Conservation (phyloP, 2,329 filamentous ascomycete species). For the Coleophoma cylindrospora region DNA sequence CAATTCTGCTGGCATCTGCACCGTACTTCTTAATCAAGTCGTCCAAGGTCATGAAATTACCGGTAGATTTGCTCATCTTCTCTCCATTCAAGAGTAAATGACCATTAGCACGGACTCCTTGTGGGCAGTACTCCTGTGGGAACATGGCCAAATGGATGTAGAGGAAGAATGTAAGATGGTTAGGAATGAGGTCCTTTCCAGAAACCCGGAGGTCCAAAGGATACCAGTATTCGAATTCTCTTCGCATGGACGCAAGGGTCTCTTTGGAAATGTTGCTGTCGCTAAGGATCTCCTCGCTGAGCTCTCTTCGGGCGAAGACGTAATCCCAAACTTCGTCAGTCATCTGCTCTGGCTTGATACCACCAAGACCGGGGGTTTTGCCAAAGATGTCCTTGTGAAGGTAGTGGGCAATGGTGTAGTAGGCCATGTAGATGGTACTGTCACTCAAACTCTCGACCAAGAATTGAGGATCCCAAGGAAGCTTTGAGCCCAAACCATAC, state of each 20-base stretch:
- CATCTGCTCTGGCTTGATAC: slow-evolving; percentile 80
- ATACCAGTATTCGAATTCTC: slow-evolving; percentile 97
- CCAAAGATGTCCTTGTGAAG: slow-evolving; percentile 87
- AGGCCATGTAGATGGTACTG: slow-evolving; percentile 87
- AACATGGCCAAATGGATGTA: slow-evolving; percentile 93
- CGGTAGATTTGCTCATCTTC: slow-evolving; percentile 98
- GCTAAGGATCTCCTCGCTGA: slow-evolving; percentile 58
- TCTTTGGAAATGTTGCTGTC: slow-evolving; percentile 69
- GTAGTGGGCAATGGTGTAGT: slow-evolving; percentile 62
- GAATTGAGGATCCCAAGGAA: slow-evolving; percentile 90
- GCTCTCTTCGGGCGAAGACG: slow-evolving; percentile 73
- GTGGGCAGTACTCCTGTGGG: slow-evolving; percentile 82
- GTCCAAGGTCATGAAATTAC: slow-evolving; percentile 90
- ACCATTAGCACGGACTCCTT: slow-evolving; percentile 80
- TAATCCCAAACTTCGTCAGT: slow-evolving; percentile 96
- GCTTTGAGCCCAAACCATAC: slow-evolving; percentile 87
- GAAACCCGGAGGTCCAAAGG: slow-evolving; percentile 83
- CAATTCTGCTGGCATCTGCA: slow-evolving; percentile 86
- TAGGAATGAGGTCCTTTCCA: slow-evolving; percentile 89
- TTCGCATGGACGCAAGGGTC: slow-evolving; percentile 72
- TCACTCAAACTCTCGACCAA: slow-evolving; percentile 91
- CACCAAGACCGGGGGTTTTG: slow-evolving; percentile 58
- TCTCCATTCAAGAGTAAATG: slow-evolving; percentile 93
- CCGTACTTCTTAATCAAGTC: slow-evolving; percentile 89
- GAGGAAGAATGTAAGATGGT: slow-evolving; percentile 93